Base-by-base conservation (phyloP, 1,284 basidiomycete species). In the Xerocomus minutiporus region DNA sequence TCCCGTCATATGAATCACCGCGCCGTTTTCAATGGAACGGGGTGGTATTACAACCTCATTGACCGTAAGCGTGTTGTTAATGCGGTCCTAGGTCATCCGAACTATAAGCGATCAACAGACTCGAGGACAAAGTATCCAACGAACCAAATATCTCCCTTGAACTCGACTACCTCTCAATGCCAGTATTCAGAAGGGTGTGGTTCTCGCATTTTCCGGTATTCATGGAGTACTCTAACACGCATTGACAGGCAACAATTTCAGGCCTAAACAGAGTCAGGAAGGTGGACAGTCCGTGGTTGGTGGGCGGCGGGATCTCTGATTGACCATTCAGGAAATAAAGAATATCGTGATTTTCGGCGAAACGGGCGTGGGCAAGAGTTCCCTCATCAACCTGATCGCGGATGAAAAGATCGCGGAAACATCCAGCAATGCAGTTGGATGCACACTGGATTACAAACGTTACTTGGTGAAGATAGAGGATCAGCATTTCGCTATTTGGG, bases 311-410 rank as follows among this genome's bases (percentile, higher is more conserved):
- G 43, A 35, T 32, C 42, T 39, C 46, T 43, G 31, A 56, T 43
- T 23, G 17, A 45, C 32, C 34, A 15, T 26, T 17, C 4, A 59
- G 58, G 55, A 53, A 20, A 31, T 39, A 20, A 65, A 61, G 47
- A 63, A 69, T 41, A 35, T 66, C 32, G 57, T 68, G 2, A 35
- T 69, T 2, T 68, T 68, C n/a, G 67, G 64, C 26, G 66, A 69
- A 39, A 64, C 50, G 1, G 66, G 64, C 12, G 60, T 66, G 39
- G 67, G 67, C 25, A 69, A 66, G 45, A 68, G 64, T 41, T 69
- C 64, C 25, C 57, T 66, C 40, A 54, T 66, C 46, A 69, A 66
- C 46, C 32, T 67, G 28, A 54, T 66, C n/a, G 63, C 64, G 2
- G 60, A 55, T 4, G 12, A 23, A 49, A 44, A 32, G 12, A 7